Evolutionary conservation across 1,139 yeast species (phyloP).

Genomic region (Saccharomyces hybrid): DNA sequence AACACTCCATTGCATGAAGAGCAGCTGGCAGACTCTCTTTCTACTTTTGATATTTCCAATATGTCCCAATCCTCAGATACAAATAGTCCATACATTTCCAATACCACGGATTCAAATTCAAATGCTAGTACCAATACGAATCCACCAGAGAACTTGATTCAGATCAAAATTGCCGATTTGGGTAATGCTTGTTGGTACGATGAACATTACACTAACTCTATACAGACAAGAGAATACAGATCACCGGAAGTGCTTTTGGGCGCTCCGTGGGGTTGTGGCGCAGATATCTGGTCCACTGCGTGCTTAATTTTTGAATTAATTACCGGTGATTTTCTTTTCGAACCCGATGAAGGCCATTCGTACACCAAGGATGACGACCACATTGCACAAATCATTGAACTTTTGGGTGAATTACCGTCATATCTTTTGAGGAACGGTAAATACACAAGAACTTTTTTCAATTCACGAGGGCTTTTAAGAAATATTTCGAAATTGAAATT

Average conservation of each 20-base stretch:
- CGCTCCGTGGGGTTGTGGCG: slow-evolving; percentile 65
- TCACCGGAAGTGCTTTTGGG: slow-evolving; percentile 61
- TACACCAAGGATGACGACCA: slow-evolving; percentile 68
- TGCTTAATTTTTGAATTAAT: slow-evolving; percentile 63
- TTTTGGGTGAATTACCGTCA: slow-evolving; percentile 52
- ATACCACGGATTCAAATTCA: not conserved
- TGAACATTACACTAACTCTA: slow-evolving; percentile 61
- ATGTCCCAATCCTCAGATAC: slow-evolving; percentile 29
- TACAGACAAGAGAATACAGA: slow-evolving; percentile 70
- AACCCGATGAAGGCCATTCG: slow-evolving; percentile 45
- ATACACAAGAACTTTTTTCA: slow-evolving; percentile 46
- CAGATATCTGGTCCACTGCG: slow-evolving; percentile 70
- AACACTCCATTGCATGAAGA: not conserved
- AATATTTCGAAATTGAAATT: slow-evolving; percentile 54
- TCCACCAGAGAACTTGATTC: slow-evolving; percentile 30
- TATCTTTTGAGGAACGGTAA: slow-evolving; percentile 44
- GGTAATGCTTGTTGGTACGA: slow-evolving; percentile 69
- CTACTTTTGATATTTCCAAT: slow-evolving; percentile 32
- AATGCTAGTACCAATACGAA: not conserved
- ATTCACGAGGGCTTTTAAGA: slow-evolving; percentile 45
- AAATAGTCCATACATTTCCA: not conserved
- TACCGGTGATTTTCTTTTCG: slow-evolving; percentile 71
- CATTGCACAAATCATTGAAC: slow-evolving; percentile 64
- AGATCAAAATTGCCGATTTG: slow-evolving; percentile 63
- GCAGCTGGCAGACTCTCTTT: slow-evolving; percentile 24